Evolutionary conservation across 495 filamentous ascomycete species (phyloP).

Genomic region (Penicillium parvum): DNA sequence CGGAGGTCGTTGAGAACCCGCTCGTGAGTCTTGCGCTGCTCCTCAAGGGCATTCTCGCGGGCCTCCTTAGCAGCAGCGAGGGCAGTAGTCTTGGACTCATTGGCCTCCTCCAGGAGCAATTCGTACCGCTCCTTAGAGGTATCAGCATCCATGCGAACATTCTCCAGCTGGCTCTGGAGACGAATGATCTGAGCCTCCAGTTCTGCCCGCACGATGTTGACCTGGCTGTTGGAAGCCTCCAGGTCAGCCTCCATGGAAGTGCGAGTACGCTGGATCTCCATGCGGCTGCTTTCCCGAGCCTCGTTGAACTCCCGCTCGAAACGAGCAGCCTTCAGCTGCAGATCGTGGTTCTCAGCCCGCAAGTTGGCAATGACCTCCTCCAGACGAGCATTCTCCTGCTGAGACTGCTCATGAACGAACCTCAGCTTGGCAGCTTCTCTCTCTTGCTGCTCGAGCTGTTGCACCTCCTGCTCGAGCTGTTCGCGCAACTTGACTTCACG

Average conservation of each 20-base stretch:
- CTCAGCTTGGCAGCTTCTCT: conserved; percentile 57
- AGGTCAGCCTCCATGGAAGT: conserved; percentile 75
- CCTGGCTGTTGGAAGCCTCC: conserved; percentile 74
- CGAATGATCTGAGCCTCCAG: conserved; percentile 68
- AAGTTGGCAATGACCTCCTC: conserved; percentile 61
- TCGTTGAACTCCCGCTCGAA: conserved; percentile 80
- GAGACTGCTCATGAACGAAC: conserved; percentile 51
- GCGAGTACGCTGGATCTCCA: conserved; percentile 74
- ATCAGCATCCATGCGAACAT: conserved; percentile 66
- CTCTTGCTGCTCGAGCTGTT: conserved; percentile 69
- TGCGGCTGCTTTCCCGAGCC: conserved; percentile 66
- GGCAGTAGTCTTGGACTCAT: conserved; percentile 47
- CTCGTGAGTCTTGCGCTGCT: conserved; percentile 66
- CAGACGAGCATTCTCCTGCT: conserved; percentile 54
- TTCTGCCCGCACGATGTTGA: conserved; percentile 72
- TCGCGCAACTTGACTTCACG: conserved; percentile 74
- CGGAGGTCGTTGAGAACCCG: conserved; percentile 58
- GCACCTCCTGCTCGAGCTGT: conserved; percentile 74
- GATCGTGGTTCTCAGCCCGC: conserved; percentile 62
- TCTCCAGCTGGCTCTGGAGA: conserved; percentile 66
- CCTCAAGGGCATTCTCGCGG: conserved; percentile 61
- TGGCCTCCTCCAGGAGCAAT: conserved; percentile 71
- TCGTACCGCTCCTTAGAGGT: conserved; percentile 68
- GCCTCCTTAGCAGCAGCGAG: conserved; percentile 54
- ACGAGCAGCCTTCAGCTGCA: conserved; percentile 56